Base-by-base conservation (phyloP, 352 stramenopile genomes). In the Phytophthora megakarya region DNA sequence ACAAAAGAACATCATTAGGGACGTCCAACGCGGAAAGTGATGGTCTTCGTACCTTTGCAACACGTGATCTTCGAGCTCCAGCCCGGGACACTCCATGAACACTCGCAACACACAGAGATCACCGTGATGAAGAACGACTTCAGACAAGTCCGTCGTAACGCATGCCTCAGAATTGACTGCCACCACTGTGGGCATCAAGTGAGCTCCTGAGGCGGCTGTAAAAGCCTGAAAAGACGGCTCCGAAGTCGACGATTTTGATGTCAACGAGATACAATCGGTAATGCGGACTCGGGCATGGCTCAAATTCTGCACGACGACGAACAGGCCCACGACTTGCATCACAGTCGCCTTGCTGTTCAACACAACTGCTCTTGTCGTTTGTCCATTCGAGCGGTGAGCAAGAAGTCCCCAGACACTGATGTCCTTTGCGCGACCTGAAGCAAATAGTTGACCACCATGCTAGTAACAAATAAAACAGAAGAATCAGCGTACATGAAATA, bases 301-400 rank as follows among this genome's bases (percentile, higher is more conserved):
- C 46, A 78, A 49, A 48, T 84, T 88, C 58, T 88, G 79, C 42
- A 86, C 59, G 16, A 86, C 63, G n/a, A 88, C 35, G 50, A 78
- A 77, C 16, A 88, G 65, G 54, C 86, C 72, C 19, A 86, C 75
- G 40, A 88, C 73, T 56, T 88, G 79, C 59, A 76, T 81, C 18
- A 84, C 76, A 0, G 72, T 67, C 9, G 75, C 70, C 35, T 73
- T 73, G 47, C 76, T 70, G 13, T 73, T 67, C 19, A 81, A 48
- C 19, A 88, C 46, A 26, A 88, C 76, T 0, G 79, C 81, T 5
- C 79, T 70, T 25, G 76, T 88, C 16, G 79, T 88, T 28, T 68
- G 76, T 16, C 79, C 79, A 28, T 88, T 88, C 1, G 79, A 88
- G 3, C 79, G 76, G 25, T 64, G 76, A 42, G 74, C 73, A 12